Evolutionary conservation across 2,329 filamentous ascomycete genomes (phyloP).

Genomic region (Colletotrichum graminicola): DNA sequence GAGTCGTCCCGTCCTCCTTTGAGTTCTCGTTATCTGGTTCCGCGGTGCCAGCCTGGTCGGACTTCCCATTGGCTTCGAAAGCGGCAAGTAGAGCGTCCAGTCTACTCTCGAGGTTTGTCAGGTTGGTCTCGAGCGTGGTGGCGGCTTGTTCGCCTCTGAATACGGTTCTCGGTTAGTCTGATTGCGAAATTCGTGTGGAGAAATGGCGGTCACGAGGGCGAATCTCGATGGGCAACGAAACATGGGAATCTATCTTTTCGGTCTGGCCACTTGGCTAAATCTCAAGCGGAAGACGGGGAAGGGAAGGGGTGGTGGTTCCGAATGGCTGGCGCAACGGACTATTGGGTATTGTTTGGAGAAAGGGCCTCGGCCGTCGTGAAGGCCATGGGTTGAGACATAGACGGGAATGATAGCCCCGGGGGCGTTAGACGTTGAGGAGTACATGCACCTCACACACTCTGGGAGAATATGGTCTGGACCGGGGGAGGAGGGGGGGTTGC

Average conservation of each 20-base stretch:
- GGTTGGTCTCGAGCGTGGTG: constrained; percentile 63
- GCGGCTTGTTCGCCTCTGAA: constrained; percentile 67
- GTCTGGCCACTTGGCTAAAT: constrained; percentile 35
- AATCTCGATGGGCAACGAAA: constrained; percentile 17
- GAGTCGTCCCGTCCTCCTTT: constrained; percentile 6
- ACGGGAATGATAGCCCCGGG: constrained; percentile 17
- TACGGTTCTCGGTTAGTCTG: constrained; percentile 37
- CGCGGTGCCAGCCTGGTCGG: not conserved
- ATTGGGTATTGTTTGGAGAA: constrained; percentile 17
- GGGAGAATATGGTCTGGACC: constrained; percentile 21
- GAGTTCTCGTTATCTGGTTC: constrained; percentile 3
- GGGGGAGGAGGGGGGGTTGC: not conserved
- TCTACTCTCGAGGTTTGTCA: constrained; percentile 65
- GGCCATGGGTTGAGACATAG: constrained; percentile 14
- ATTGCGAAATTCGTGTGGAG: constrained; percentile 12
- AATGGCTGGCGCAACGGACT: constrained; percentile 3
- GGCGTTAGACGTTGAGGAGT: constrained; percentile 14
- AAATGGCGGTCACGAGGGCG: constrained; percentile 27
- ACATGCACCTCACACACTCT: constrained; percentile 10
- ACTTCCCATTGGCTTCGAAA: constrained; percentile 52
- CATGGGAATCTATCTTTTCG: constrained; percentile 38
- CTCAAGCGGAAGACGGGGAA: constrained; percentile 8
- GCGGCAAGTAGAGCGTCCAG: constrained; percentile 67
- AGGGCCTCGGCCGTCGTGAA: constrained; percentile 7
- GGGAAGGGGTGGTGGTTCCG: constrained; percentile 14